phyloP scores from a whole-genome alignment of 176 grass and related monocot genomes.

The Musa beccarii region DNA sequence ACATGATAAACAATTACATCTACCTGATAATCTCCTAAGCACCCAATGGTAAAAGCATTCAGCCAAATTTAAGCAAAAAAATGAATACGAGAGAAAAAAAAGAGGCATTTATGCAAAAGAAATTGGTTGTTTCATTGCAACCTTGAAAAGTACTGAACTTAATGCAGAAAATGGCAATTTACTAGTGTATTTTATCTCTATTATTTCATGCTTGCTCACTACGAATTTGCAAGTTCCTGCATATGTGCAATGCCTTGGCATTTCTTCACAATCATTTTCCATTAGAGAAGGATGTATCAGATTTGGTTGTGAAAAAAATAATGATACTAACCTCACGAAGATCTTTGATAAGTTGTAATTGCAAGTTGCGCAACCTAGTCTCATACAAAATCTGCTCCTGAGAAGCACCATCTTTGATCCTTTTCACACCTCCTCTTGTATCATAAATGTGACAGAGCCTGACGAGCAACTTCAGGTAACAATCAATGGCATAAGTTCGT shows the following conservation, averaged over 20 bases:
- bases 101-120: neutral
- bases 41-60: too few species aligned
- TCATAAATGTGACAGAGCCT: slow-evolving; percentile 96
- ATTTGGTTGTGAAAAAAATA: neutral
- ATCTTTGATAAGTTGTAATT: slow-evolving; percentile 89
- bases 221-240: too few species aligned
- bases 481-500: slow-evolving; percentile 83
- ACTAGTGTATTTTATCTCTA: too few species aligned
- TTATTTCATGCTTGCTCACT: too few species aligned
- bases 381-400: slow-evolving; percentile 99
- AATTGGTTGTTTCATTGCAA: too few species aligned
- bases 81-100: neutral
- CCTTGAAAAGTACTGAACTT: too few species aligned
- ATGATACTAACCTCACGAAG: slow-evolving; percentile 69
- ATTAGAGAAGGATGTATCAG: neutral
- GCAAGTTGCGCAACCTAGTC: slow-evolving; percentile 90
- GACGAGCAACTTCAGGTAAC: slow-evolving; percentile 91
- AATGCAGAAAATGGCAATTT: too few species aligned
- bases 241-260: neutral
- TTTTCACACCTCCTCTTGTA: slow-evolving; percentile 92
- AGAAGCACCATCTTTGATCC: slow-evolving; percentile 80
- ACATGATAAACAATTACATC: too few species aligned
- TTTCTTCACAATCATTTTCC: neutral
- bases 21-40: too few species aligned
- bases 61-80: too few species aligned